Evolutionary conservation across 441 rosid species (phyloP), one percentile per base, ranked within the genome.

Genomic region (Croton laevigatus): DNA sequence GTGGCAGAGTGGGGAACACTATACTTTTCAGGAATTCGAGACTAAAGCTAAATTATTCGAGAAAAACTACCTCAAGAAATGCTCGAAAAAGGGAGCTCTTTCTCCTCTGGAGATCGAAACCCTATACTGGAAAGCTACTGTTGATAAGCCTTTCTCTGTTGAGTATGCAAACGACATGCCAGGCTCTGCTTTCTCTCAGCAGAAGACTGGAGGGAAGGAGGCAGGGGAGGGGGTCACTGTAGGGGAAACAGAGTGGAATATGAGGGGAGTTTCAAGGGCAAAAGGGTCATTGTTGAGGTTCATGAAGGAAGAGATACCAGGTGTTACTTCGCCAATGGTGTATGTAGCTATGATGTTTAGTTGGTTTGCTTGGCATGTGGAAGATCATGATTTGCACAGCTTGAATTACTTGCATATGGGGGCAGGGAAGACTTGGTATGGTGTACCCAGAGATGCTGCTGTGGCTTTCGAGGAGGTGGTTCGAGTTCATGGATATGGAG

Each of bases 331-430:
- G 13, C 97, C 98, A 0, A 96, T 96, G 99, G 91, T 96, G 57
- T 96, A 96, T 74, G 54, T 96, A 36, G 98, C 98, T 42, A 96
- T 96, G 98, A 75, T 93, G 89, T 96, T 96, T 75, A 96, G 99
- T 79, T 96, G 97, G 99, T 96, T 96, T 65, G 99, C 99, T 81
- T 96, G 98, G 99, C 99, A 96, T 73, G 97, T 89, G 4, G 98
- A 96, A 82, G 99, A 96, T 73, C 98, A 96, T 73, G 97, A 93
- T 73, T 86, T 96, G 67, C 98, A 96, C 67, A 96, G 99, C 88
- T 88, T 96, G 76, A 96, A 93, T 85, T 96, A 93, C 82, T 72
- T 96, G 94, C 98, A 96, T 81, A 83, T 89, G 86, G 99, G 99
- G 38, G 95, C 97, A 60, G 83, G 86, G 71, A 96, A 96, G 85